Conservation (phyloP, 208 protist genomes). For the Ichthyophonus hoferi region DNA sequence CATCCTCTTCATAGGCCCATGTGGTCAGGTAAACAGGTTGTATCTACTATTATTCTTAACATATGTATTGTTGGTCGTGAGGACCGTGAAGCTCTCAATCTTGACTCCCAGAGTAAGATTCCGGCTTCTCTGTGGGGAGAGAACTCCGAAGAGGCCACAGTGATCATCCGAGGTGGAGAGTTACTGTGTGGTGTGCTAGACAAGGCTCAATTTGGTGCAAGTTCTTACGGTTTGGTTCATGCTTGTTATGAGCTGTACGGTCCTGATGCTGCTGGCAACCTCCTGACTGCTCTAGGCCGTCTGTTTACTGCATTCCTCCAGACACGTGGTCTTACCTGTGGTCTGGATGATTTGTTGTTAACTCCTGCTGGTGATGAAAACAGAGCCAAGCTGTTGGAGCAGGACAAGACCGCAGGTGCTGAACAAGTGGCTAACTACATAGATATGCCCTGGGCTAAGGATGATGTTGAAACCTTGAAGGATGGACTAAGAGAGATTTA, state of each 20-base stretch:
- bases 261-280: constrained; percentile 75
- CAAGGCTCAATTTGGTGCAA: constrained; percentile 84
- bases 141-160: constrained; percentile 41
- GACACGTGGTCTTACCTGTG: constrained; percentile 85
- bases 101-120: constrained; percentile 75
- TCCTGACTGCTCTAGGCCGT: constrained; percentile 87
- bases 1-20: not conserved
- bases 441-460: no score
- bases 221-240: constrained; percentile 75
- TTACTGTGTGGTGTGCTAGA: constrained; percentile 93
- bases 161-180: constrained; percentile 82
- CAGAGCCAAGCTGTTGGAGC: not conserved
- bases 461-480: not conserved
- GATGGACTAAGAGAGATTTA: not conserved
- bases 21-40: constrained; percentile 54
- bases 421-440: not conserved
- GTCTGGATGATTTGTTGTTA: constrained; percentile 20
- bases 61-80: constrained; percentile 40
- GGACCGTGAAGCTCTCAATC: constrained; percentile 61
- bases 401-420: not conserved
- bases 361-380: not conserved
- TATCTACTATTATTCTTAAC: constrained; percentile 60
- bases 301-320: constrained; percentile 90
- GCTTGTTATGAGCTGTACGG: constrained; percentile 94
- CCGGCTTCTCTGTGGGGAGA: constrained; percentile 67